These are phyloP conservation scores for Rhynchospora pubera DNA, from an alignment of 176 grass and related monocot species.

Conservation along the genomic window DNA sequence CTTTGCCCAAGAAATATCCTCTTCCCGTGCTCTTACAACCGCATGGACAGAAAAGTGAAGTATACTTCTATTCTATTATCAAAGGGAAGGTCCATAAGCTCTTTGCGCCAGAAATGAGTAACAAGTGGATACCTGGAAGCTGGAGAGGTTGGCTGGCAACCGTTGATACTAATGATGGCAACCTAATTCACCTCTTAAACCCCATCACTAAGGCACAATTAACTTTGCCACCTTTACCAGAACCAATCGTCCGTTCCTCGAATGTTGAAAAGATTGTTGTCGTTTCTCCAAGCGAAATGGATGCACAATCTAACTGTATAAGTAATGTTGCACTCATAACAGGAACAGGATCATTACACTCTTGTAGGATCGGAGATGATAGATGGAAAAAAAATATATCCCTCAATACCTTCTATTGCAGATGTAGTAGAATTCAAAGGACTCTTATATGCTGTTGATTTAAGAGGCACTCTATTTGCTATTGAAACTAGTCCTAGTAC, in stretches of 20 bases:
- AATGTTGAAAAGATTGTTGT: not conserved
- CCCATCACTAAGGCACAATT: not conserved
- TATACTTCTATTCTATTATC: not conserved
- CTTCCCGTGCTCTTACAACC: slow-evolving; percentile 1
- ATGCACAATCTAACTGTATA: not conserved
- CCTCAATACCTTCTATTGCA: not conserved
- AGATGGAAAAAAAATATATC: not conserved
- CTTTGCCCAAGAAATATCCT: not conserved
- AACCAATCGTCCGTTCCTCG: not conserved
- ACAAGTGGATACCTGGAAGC: slow-evolving; percentile 1
- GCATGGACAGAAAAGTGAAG: not conserved
- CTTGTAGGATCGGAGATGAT: slow-evolving; percentile 10
- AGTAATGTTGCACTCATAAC: not conserved
- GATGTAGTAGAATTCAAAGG: not conserved
- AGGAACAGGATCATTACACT: not conserved
- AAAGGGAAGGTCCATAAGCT: not conserved
- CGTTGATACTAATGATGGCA: not conserved
- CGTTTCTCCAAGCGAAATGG: not conserved
- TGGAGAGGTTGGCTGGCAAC: slow-evolving; percentile 1
- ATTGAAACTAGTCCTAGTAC: not conserved
- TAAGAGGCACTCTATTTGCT: not conserved
- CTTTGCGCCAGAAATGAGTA: not conserved
- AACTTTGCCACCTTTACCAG: not conserved
- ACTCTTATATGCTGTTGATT: not conserved
- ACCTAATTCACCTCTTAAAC: not conserved